These are phyloP conservation scores for Claviceps fusiformis DNA, from an alignment of 2,329 filamentous ascomycete species.

Conservation along the genomic window DNA sequence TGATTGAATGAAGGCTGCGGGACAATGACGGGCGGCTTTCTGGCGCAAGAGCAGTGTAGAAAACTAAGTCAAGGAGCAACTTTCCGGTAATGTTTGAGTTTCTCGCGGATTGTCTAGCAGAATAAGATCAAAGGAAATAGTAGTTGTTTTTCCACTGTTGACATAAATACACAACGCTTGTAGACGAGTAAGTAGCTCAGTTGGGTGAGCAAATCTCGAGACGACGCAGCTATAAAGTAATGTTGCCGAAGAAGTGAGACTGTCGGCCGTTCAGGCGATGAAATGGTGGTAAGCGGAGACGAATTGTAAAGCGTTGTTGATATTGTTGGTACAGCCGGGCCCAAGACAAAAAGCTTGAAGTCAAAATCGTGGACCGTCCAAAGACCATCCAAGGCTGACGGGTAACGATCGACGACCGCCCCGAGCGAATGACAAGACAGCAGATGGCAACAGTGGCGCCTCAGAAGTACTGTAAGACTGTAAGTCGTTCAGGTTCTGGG, in stretches of 20 bases:
- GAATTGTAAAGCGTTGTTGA: too few species aligned
- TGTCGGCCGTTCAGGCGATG: too few species aligned
- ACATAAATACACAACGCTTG: neutral
- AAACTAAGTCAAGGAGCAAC: neutral
- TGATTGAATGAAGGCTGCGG: neutral
- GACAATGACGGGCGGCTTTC: neutral
- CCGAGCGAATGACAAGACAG: neutral
- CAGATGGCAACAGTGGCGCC: neutral
- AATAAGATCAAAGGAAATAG: neutral
- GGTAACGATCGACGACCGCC: too few species aligned
- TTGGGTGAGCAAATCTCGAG: too few species aligned
- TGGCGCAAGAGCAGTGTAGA: neutral
- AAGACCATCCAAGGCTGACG: too few species aligned
- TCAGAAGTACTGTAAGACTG: neutral
- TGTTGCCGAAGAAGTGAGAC: too few species aligned
- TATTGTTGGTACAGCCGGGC: too few species aligned
- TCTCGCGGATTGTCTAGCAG: neutral
- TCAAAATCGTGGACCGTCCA: too few species aligned
- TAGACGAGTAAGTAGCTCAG: too few species aligned
- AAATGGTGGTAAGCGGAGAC: too few species aligned
- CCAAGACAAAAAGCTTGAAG: too few species aligned
- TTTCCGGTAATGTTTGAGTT: neutral
- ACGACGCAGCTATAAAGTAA: too few species aligned
- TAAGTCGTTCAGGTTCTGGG: neutral
- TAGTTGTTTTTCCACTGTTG: neutral